phyloP scores from a whole-genome alignment of 352 stramenopile species.

The Elongisporangium prolatum region DNA sequence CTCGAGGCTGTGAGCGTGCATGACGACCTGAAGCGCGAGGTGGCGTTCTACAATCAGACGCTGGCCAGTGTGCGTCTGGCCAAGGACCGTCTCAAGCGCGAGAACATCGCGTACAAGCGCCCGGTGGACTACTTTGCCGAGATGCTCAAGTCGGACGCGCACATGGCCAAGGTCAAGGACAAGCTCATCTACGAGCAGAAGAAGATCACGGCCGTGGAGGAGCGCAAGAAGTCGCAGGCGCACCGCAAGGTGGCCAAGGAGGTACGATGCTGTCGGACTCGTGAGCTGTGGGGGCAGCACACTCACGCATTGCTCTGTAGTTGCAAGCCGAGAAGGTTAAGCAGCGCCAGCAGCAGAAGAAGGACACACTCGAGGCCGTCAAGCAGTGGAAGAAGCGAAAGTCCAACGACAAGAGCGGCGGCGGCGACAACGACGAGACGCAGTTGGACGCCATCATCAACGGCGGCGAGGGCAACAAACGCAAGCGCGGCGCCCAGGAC shows the following conservation, averaged over 20 bases:
- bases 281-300: background rate
- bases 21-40: constrained; percentile 89
- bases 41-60: constrained; percentile 97
- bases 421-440: constrained; percentile 57
- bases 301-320: constrained; percentile 5
- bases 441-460: constrained; percentile 63
- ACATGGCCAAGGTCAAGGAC: constrained; percentile 97
- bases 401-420: constrained; percentile 59
- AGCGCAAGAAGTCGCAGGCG: constrained; percentile 96
- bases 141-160: constrained; percentile 98
- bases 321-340: constrained; percentile 80
- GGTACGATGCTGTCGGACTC: constrained; percentile 26
- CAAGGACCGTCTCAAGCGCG: constrained; percentile 62
- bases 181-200: constrained; percentile 99
- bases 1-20: constrained; percentile 77
- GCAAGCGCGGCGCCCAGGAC: constrained; percentile 24
- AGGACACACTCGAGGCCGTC: constrained; percentile 82
- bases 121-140: constrained; percentile 98
- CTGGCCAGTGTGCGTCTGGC: constrained; percentile 60
- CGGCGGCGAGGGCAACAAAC: constrained; percentile 57
- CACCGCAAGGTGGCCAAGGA: constrained; percentile 96
- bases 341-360: constrained; percentile 81
- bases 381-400: constrained; percentile 89
- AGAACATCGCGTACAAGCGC: constrained; percentile 89
- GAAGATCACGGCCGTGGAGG: constrained; percentile 98